A percentile compares a stretch with the other conserved stretches of the same genome.
Evolutionary conservation across 2,329 filamentous ascomycete species (phyloP).

Genomic region (Cercospora berteroae): DNA sequence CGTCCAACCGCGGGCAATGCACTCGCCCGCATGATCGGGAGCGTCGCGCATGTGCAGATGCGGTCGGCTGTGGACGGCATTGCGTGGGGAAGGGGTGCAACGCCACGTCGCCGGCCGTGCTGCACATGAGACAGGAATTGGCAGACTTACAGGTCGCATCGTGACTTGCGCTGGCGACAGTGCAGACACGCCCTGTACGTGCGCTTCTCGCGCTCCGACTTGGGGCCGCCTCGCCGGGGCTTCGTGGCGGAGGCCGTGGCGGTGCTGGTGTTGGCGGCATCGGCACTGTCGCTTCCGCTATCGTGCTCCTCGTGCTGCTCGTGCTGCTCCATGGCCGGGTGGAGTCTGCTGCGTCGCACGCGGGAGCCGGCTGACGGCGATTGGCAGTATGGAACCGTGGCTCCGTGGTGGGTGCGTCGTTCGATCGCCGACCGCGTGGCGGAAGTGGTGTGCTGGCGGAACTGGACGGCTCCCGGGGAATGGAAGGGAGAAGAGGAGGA

Average conservation of each 20-base stretch:
- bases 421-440: background rate
- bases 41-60: background rate
- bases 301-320: conserved; percentile 6
- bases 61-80: conserved; percentile 18
- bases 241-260: background rate
- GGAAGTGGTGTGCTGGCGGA: background rate
- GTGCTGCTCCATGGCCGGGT: background rate
- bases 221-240: conserved; percentile 6
- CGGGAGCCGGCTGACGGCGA: conserved; percentile 23
- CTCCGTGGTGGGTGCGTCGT: background rate
- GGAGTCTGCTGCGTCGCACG: background rate
- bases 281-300: conserved; percentile 7
- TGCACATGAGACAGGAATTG: background rate
- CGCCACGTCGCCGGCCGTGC: background rate
- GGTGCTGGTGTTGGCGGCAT: conserved; percentile 15
- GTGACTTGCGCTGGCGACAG: conserved; percentile 36
- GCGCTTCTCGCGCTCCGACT: conserved; percentile 35
- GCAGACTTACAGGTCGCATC: conserved; percentile 35
- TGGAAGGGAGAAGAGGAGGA: background rate
- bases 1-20: conserved; percentile 7
- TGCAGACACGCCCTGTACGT: conserved; percentile 38
- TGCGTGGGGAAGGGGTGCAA: background rate
- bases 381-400: background rate
- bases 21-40: background rate
- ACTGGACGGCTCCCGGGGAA: background rate